phyloP scores from a whole-genome alignment of 768 basidiomycete genomes.

The Clitopilus passeckerianus region DNA sequence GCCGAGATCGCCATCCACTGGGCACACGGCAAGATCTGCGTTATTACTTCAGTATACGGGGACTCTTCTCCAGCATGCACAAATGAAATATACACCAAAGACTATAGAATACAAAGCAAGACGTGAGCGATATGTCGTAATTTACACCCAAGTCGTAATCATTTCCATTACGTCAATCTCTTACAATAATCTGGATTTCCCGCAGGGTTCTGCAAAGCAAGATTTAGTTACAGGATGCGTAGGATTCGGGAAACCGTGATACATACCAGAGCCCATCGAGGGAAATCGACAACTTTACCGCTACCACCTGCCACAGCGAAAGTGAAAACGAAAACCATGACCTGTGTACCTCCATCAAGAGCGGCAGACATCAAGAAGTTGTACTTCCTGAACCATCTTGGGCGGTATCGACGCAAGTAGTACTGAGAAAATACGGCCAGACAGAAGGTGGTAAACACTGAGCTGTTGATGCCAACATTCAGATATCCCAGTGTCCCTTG shows the following conservation, averaged over 20 bases:
- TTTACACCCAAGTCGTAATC: not conserved
- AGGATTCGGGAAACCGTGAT: not conserved
- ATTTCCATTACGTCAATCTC: constrained; percentile 12
- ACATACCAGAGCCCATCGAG: constrained; percentile 20
- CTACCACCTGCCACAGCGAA: constrained; percentile 24
- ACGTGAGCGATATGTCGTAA: not conserved
- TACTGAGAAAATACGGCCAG: constrained; percentile 43
- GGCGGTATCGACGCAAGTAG: constrained; percentile 36
- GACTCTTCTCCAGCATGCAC: too few relatives aligned
- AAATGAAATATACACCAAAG: too few relatives aligned
- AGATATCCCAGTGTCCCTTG: constrained; percentile 41
- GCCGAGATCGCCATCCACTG: too few relatives aligned
- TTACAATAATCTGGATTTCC: constrained; percentile 29
- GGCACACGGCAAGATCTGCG: too few relatives aligned
- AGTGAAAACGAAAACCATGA: constrained; percentile 27
- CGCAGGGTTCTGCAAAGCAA: constrained; percentile 14
- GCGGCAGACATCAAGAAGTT: constrained; percentile 48
- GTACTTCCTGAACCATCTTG: constrained; percentile 44
- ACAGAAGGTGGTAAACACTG: constrained; percentile 39
- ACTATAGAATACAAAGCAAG: not conserved
- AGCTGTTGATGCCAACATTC: constrained; percentile 55
- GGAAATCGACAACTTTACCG: constrained; percentile 15
- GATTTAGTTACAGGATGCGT: not conserved
- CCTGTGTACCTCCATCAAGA: constrained; percentile 45
- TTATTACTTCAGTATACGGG: too few relatives aligned